A percentile compares a stretch with the other conserved stretches of the same genome.
These are phyloP conservation scores for Tolypocladium tropicale DNA, from an alignment of 2,329 filamentous ascomycete species.

Conservation along the genomic window DNA sequence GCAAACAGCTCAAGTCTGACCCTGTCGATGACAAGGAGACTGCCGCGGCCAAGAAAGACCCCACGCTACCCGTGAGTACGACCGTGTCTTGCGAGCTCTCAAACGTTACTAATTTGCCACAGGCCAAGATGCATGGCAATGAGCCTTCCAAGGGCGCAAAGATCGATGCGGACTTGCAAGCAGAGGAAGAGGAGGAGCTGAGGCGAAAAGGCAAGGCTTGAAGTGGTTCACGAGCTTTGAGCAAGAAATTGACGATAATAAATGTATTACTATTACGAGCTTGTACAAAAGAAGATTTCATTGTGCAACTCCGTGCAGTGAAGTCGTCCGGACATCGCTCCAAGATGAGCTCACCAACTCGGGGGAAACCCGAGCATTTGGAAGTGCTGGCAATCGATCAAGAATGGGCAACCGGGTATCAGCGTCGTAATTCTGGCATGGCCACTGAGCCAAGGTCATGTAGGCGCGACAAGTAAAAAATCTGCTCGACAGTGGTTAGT, in stretches of 20 bases:
- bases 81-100: too few species aligned
- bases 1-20: conserved; percentile 25
- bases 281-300: too few species aligned
- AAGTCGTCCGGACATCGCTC: not conserved
- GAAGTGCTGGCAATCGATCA: not conserved
- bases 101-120: conserved; percentile 1
- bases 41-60: conserved; percentile 42
- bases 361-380: not conserved
- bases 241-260: not conserved
- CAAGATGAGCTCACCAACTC: not conserved
- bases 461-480: conserved; percentile 9
- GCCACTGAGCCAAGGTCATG: not conserved
- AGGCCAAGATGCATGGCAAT: conserved; percentile 60
- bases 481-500: conserved; percentile 1
- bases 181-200: conserved; percentile 57
- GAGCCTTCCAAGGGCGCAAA: conserved; percentile 62
- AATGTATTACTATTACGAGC: not conserved
- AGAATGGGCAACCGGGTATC: not conserved
- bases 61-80: conserved; percentile 43
- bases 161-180: conserved; percentile 57
- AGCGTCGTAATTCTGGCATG: not conserved
- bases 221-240: not conserved
- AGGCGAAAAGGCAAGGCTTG: conserved; percentile 41
- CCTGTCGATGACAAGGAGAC: conserved; percentile 34
- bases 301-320: too few species aligned